Evolutionary conservation across 345 rosid genomes (phyloP).

Genomic region (Sisymbrium irio): DNA sequence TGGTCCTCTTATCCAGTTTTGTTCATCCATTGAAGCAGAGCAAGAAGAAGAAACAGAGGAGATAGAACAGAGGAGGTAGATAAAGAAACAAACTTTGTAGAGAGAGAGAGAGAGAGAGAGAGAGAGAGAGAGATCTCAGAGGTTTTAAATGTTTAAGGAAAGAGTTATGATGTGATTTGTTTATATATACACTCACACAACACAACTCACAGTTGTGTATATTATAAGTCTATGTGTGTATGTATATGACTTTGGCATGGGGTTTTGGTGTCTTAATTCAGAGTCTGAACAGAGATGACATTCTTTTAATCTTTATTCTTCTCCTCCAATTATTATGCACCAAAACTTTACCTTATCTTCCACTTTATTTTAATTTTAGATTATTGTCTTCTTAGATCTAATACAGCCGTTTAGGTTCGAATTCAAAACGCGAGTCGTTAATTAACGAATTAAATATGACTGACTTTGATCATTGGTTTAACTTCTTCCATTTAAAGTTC

Average conservation of each 20-base stretch:
- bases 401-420: conserved; percentile 37
- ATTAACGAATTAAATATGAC: not conserved
- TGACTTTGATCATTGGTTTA: conserved; percentile 25
- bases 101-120: not conserved
- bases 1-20: conserved; percentile 77
- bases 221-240: not conserved
- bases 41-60: conserved; percentile 7
- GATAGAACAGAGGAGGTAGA: conserved; percentile 9
- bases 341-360: conserved; percentile 38
- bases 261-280: conserved; percentile 37
- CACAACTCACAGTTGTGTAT: not conserved
- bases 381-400: conserved; percentile 27
- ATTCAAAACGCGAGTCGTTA: conserved; percentile 26
- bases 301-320: conserved; percentile 13
- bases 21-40: conserved; percentile 35
- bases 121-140: conserved; percentile 18
- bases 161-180: conserved; percentile 28
- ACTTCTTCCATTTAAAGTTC: conserved; percentile 12
- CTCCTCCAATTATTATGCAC: conserved; percentile 35
- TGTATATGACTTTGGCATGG: conserved; percentile 34
- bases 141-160: conserved; percentile 21
- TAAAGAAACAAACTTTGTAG: not conserved
- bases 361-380: conserved; percentile 29
- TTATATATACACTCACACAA: conserved; percentile 21
- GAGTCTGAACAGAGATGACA: conserved; percentile 27